Percentiles rank a stretch among this genome's conserved stretches.
phyloP scores from a whole-genome alignment of 2,329 filamentous ascomycete species.

The Sporothrix protearum region DNA sequence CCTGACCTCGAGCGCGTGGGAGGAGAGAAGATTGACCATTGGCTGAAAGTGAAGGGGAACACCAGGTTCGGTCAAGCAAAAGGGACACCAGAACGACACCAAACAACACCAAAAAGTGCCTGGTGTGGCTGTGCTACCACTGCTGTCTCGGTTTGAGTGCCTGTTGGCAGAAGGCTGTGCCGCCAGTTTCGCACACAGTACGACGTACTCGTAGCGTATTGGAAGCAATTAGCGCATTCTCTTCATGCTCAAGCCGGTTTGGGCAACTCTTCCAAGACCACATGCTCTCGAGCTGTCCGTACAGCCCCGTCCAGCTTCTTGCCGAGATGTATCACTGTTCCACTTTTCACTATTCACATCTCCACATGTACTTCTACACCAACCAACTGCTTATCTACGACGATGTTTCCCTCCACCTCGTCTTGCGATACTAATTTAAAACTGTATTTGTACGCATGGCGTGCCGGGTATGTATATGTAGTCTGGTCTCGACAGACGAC shows the following conservation, averaged over 20 bases:
- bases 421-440: background rate
- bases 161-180: background rate
- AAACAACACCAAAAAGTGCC: background rate
- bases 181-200: too few species aligned
- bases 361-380: background rate
- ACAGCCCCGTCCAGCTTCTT: background rate
- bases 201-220: too few species aligned
- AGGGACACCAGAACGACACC: background rate
- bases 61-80: constrained; percentile 1
- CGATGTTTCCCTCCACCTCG: background rate
- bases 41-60: background rate
- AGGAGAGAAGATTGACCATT: background rate
- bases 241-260: too few species aligned
- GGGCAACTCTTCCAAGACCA: too few species aligned
- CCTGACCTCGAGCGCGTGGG: background rate
- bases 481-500: background rate
- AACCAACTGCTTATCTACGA: background rate
- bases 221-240: background rate
- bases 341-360: too few species aligned
- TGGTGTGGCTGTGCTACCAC: background rate
- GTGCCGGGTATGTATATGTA: background rate
- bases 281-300: background rate
- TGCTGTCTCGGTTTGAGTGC: background rate
- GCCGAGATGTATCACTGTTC: background rate
- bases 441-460: background rate